Base-by-base conservation (phyloP, 441 rosid species). In the Populus tomentosa region DNA sequence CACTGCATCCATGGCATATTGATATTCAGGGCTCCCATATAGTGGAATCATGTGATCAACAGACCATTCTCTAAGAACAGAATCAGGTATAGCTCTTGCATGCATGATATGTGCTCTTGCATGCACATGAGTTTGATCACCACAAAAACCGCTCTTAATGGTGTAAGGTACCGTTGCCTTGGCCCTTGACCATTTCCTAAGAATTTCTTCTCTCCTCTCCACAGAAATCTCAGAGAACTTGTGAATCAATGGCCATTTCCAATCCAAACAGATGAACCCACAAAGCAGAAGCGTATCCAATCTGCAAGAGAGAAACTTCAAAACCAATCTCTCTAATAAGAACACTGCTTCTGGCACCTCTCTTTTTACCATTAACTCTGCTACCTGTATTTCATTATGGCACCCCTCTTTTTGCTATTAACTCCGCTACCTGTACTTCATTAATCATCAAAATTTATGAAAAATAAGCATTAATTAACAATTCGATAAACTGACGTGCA, bases 261-360 rank as follows among this genome's bases (percentile, higher is more conserved):
- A 80, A 35, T 75, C 90, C 63, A 88, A 82, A 83, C 93, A 90
- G 67, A 80, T 67, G 36, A 80, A 82, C 63, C 98, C 97, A 75
- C 97, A 92, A 6, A 92, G 90, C 80, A 91, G 74, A 32, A 91
- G 69, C n/a, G 95, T 92, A 30, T 93, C 97, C 69, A 90, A 40
- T 81, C 97, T 88, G 80, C 78, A 91, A n/a, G 95, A 90, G 5
- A 94, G 79, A 53, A 90, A 11, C 80, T 63, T 85, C 82, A 94
- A 56, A 66, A 85, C 81, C 66, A 88, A 59, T 67, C 79, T 83
- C 76, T 86, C 85, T 7, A 88, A 5, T 7, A 88, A 5, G 20
- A 74, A 68, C 72, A 90, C 79, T n/a, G 84, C 91, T 75, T 78
- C 75, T 66, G 84, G 71, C 59, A 74, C 24, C 21, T 84, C 89